These are phyloP conservation scores for Boletus coccyginus DNA, from an alignment of 768 basidiomycete species.

Conservation along the genomic window DNA sequence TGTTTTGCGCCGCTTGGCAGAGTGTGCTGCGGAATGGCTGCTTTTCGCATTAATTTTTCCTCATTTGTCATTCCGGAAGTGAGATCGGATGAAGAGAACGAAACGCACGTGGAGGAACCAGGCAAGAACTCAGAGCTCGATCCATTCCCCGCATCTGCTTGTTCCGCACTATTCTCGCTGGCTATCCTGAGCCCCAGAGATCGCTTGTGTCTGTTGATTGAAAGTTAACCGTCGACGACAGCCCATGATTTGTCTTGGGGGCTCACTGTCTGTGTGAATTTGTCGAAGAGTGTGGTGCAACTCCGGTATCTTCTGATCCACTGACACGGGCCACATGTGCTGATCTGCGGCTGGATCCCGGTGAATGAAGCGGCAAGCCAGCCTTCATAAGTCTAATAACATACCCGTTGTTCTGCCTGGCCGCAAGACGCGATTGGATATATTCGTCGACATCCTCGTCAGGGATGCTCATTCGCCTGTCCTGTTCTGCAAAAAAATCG, in stretches of 20 bases:
- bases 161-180: not conserved
- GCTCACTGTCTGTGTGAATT: slow-evolving; percentile 10
- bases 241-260: not conserved
- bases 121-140: not conserved
- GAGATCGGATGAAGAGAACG: not conserved
- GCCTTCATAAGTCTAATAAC: not conserved
- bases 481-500: slow-evolving; percentile 54
- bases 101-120: slow-evolving; percentile 15
- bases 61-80: not conserved
- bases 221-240: not conserved
- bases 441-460: slow-evolving; percentile 54
- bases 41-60: not conserved
- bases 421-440: slow-evolving; percentile 31
- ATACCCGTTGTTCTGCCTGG: slow-evolving; percentile 15
- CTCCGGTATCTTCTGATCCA: not conserved
- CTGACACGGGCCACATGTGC: not conserved
- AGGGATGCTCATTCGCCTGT: slow-evolving; percentile 49
- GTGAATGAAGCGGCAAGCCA: slow-evolving; percentile 6
- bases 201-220: slow-evolving; percentile 8
- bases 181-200: not conserved
- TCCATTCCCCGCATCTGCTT: not conserved
- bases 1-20: slow-evolving; percentile 9
- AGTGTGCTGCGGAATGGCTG: not conserved
- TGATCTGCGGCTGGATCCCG: slow-evolving; percentile 1
- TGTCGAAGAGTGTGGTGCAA: not conserved